phyloP scores from a whole-genome alignment of 257 asterid species.

The Nicotiana obtusifolia region DNA sequence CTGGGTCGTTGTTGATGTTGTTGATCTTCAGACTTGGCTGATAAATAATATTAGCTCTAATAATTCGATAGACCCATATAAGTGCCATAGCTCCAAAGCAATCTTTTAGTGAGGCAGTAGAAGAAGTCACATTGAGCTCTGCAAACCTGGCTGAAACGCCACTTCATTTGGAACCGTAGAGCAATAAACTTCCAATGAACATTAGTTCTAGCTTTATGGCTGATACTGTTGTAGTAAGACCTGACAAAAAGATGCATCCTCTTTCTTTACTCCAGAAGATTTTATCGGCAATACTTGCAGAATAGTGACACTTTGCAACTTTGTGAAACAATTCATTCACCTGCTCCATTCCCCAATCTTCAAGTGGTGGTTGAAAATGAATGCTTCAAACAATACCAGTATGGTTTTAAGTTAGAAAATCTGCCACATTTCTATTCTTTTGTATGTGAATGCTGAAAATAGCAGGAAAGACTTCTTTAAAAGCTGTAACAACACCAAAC shows the following conservation, averaged over 20 bases:
- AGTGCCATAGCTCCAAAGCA: background rate
- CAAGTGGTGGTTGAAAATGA: background rate
- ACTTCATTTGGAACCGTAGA: background rate
- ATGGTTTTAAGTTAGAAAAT: background rate
- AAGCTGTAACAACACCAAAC: background rate
- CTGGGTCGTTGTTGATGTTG: too few relatives aligned
- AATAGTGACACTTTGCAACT: background rate
- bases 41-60: background rate
- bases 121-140: background rate
- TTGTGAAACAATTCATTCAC: background rate
- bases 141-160: background rate
- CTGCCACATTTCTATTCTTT: background rate
- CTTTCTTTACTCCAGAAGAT: background rate
- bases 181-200: background rate
- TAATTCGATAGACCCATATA: background rate
- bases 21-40: background rate
- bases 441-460: background rate
- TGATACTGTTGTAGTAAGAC: background rate
- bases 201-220: background rate
- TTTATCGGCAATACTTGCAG: background rate
- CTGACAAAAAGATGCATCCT: background rate
- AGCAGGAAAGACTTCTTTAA: background rate
- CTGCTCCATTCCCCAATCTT: background rate
- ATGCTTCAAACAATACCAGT: background rate
- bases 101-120: background rate